These are phyloP conservation scores for Catharanthus roseus DNA, from an alignment of 257 asterid genomes.

Conservation along the genomic window DNA sequence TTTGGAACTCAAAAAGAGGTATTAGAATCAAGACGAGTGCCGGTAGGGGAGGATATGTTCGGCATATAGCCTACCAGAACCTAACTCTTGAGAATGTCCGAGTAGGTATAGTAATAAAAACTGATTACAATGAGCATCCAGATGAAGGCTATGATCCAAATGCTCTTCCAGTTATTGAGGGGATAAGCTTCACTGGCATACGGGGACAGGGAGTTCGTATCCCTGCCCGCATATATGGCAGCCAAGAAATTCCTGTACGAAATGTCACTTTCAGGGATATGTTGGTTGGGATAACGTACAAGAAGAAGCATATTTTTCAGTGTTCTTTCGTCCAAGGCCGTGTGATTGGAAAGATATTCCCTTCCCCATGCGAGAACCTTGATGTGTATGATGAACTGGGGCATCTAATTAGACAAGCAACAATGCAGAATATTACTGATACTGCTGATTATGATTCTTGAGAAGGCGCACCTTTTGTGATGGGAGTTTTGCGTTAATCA, in stretches of 20 bases:
- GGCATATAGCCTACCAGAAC: slow-evolving; percentile 55
- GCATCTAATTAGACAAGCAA: slow-evolving; percentile 40
- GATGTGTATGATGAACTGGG: slow-evolving; percentile 68
- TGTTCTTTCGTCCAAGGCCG: slow-evolving; percentile 82
- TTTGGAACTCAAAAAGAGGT: slow-evolving; percentile 87
- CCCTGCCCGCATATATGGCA: slow-evolving; percentile 85
- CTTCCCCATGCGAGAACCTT: slow-evolving; percentile 76
- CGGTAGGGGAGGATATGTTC: slow-evolving; percentile 84
- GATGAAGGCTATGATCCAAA: slow-evolving; percentile 65
- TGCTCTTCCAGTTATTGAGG: slow-evolving; percentile 67
- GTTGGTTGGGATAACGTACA: slow-evolving; percentile 78
- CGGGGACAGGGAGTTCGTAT: slow-evolving; percentile 80
- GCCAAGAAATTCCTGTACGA: slow-evolving; percentile 62
- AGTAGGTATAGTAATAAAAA: slow-evolving; percentile 81
- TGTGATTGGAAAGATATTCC: slow-evolving; percentile 70
- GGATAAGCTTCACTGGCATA: slow-evolving; percentile 61
- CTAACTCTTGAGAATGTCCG: slow-evolving; percentile 74
- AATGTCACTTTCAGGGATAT: slow-evolving; percentile 64
- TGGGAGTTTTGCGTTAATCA: slow-evolving; percentile 3
- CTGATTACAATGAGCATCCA: slow-evolving; percentile 88
- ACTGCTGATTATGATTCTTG: slow-evolving; percentile 38
- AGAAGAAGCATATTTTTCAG: slow-evolving; percentile 83
- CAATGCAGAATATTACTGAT: slow-evolving; percentile 26
- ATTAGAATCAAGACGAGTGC: slow-evolving; percentile 78
- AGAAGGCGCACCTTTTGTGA: slow-evolving; percentile 9